Base-by-base conservation (phyloP, 2,329 filamentous ascomycete species). In the Dendryphion nanum region DNA sequence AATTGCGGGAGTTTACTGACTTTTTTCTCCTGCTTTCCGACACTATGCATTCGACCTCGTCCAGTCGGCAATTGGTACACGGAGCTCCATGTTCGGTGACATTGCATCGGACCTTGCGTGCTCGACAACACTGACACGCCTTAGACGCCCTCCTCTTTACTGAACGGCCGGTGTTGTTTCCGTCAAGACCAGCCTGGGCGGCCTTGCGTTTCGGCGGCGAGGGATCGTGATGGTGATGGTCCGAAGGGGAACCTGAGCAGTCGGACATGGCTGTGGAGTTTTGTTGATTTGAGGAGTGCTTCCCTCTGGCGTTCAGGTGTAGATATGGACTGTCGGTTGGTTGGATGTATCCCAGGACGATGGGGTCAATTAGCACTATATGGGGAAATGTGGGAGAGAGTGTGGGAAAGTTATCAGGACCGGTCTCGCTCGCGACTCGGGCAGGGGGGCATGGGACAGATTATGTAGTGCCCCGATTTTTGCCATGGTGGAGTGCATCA, bases 21-120 rank as follows among this genome's bases (percentile, higher is more conserved):
- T 87, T 89, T 76, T 89, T 84, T 56, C 89, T 81, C 54, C 89
- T 87, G 71, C 86, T 91, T 66, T 94, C 73, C 4, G 73, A 75
- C 15, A 76, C 72, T 41, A 76, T 74, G 67, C 85, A 89, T 62
- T 87, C 82, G 41, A 89, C 83, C 61, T 86, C 82, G 64, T 89
- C 85, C 71, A 86, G 79, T 47, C 86, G 77, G 69, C 89, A 94
- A 67, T 95, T 95, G 39, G 86, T 89, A 66, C 89, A 95, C 1
- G 89, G 89, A 30, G 84, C 84, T 33, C 85, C 85, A 64, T 81
- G 79, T 66, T 95, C 89, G 42, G 93, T 89, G 40, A 95, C 89
- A 71, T 96, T 90, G 72, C 90, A 96, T 40, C 90, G 81, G 29
- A 96, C 90, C 66, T 96, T 96, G 60, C 90, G 82, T 40, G 86